These are phyloP conservation scores for Bolboschoenoplectus hybrid DNA, from an alignment of 202 grass and related monocot genomes.

Conservation along the genomic window DNA sequence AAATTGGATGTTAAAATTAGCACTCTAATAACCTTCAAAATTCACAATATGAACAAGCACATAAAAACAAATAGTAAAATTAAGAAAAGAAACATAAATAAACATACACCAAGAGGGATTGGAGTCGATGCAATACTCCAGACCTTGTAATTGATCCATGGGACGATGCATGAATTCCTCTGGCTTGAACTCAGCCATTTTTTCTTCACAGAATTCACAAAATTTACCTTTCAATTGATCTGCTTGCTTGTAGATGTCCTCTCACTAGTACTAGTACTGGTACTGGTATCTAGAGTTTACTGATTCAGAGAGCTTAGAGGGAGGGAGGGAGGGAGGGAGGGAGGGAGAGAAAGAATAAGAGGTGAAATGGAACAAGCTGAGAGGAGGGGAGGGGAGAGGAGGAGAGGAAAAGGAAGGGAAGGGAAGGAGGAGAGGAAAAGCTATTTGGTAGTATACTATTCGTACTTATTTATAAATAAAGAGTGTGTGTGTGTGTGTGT, in stretches of 20 bases:
- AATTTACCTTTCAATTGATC: not conserved
- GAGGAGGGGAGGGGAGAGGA: not conserved
- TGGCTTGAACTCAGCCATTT: slow-evolving; percentile 82
- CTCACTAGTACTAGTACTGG: not conserved
- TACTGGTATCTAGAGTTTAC: not conserved
- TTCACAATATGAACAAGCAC: slow-evolving; percentile 13
- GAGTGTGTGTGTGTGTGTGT: slow-evolving; percentile 26
- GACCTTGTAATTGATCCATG: slow-evolving; percentile 93
- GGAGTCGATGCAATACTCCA: slow-evolving; percentile 99
- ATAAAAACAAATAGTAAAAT: not conserved
- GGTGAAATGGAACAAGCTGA: not conserved
- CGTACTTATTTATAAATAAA: not conserved
- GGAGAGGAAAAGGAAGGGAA: not conserved
- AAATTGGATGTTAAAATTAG: not conserved
- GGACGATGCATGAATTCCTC: slow-evolving; percentile 74
- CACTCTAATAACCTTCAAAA: not conserved
- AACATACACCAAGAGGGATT: slow-evolving; percentile 85
- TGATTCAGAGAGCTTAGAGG: slow-evolving; percentile 7
- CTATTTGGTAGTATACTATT: not conserved
- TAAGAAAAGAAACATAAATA: not conserved
- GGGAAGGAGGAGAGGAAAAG: not conserved
- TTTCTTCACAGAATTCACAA: slow-evolving; percentile 16
- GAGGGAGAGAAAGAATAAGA: not conserved
- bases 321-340: not conserved
- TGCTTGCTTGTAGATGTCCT: not conserved